Evolutionary conservation across 1,284 basidiomycete genomes (phyloP).

Genomic region (Austroboletus niveus): DNA sequence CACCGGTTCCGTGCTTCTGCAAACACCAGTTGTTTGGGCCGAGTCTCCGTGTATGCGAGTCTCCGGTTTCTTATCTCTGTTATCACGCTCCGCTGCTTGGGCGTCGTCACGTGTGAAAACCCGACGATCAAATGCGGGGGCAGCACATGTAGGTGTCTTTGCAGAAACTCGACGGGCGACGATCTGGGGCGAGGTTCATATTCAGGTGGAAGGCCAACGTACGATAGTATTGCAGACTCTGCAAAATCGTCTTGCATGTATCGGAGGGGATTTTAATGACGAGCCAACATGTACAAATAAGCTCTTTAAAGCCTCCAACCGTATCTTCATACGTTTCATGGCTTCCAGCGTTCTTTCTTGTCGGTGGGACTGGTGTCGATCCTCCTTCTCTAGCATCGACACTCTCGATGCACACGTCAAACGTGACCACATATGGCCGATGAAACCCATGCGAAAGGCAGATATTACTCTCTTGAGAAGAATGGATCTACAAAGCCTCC

Average conservation of each 20-base stretch:
- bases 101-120: conserved; percentile 63
- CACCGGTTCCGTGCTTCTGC: conserved; percentile 51
- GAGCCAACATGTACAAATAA: conserved; percentile 28
- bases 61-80: conserved; percentile 68
- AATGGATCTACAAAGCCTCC: conserved; percentile 36
- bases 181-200: conserved; percentile 58
- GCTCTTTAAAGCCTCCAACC: too few species aligned
- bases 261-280: neutral
- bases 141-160: conserved; percentile 54
- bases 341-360: conserved; percentile 25
- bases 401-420: conserved; percentile 46
- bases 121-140: conserved; percentile 61
- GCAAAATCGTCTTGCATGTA: conserved; percentile 34
- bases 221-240: conserved; percentile 49
- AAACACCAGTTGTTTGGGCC: conserved; percentile 55
- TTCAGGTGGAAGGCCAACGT: conserved; percentile 57
- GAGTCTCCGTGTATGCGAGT: conserved; percentile 52
- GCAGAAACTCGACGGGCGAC: conserved; percentile 63
- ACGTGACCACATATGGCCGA: conserved; percentile 44
- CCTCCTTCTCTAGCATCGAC: conserved; percentile 35
- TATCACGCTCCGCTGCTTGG: conserved; percentile 63
- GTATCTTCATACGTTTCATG: conserved; percentile 2
- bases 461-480: conserved; percentile 33
- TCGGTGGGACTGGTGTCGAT: conserved; percentile 51
- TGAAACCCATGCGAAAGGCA: conserved; percentile 32